Evolutionary conservation across 306 rosid species (phyloP), one percentile per base, ranked within the genome.

Genomic region (Rosa persica): DNA sequence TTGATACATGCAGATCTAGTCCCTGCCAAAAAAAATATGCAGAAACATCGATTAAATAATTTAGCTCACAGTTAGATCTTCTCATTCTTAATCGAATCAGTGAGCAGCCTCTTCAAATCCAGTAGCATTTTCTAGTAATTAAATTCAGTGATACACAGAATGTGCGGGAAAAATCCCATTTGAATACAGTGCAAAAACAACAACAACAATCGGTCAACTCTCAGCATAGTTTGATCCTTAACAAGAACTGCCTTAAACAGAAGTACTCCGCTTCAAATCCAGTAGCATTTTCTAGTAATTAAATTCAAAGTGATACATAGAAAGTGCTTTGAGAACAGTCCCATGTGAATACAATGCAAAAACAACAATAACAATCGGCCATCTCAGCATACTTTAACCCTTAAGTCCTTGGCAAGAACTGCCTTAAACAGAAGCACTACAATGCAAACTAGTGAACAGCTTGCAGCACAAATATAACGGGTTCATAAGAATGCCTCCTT

Each of bases 1-100:
- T 94, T 92, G 75, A 94, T 90, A 72, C 98, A 94, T 38, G 98
- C 97, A 79, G 96, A 92, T 85, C 98, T 85, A 67, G 98, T 92
- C 79, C 98, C 98, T 92, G 82, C 69, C 76, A 12, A 58, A 70
- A 51, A 61, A 12, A 54, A 49, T 15, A 64, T 30, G 3, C 22
- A 62, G 42, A 25, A 61, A 6, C 1, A n/a, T 39, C 44, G 8
- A 72, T 16, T 67, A 52, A 42, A 64, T 12, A 4, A 27, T 72
- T 8, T 2, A 49, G 75, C 80, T 80, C 57, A 55, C 25, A 52
- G 80, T 78, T 34, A 79, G 49, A 74, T 76, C 61, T 25, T 66
- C 68, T 30, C n/a, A 30, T 30, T 62, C 68, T 62, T 15, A 62
- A 30, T 30, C 12, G 4, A 64, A 64, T n/a, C 11, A 17, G 42